Conservation (phyloP, 2,329 filamentous ascomycete genomes). For the Metarhizium anisopliae region DNA sequence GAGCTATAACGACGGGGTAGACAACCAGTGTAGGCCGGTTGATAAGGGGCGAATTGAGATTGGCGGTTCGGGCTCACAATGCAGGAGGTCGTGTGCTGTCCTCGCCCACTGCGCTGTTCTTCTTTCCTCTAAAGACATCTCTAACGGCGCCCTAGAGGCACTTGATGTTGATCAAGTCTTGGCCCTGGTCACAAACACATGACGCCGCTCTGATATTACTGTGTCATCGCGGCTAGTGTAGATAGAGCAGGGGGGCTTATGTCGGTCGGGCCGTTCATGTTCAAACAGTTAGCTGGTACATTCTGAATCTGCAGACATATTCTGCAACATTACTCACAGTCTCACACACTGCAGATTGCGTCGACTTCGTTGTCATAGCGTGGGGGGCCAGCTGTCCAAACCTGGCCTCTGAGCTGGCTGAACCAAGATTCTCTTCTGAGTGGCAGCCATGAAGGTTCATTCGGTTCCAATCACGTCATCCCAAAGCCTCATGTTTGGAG, state of each 20-base stretch:
- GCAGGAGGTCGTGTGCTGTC: not conserved
- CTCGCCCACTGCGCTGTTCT: not conserved
- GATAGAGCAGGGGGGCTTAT: not conserved
- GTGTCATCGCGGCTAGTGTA: not conserved
- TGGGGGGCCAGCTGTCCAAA: not conserved
- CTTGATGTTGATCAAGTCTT: not conserved
- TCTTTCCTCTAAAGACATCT: too few relatives aligned
- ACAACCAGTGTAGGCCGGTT: not conserved
- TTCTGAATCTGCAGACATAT: not conserved
- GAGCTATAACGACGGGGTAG: not conserved
- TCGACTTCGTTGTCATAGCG: not conserved
- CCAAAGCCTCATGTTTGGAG: too few relatives aligned
- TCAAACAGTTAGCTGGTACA: not conserved
- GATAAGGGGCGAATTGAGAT: not conserved
- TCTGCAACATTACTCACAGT: not conserved
- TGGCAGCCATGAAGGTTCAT: not conserved
- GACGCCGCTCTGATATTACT: not conserved
- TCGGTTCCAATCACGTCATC: not conserved
- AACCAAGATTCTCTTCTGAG: not conserved
- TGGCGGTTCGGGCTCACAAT: not conserved
- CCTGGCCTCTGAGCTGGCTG: not conserved
- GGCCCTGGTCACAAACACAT: not conserved
- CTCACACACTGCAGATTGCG: not conserved
- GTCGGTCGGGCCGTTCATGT: too few relatives aligned
- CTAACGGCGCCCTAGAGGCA: too few relatives aligned